Evolutionary conservation across 768 basidiomycete species (phyloP).

Genomic region (Lactarius akahatsu): DNA sequence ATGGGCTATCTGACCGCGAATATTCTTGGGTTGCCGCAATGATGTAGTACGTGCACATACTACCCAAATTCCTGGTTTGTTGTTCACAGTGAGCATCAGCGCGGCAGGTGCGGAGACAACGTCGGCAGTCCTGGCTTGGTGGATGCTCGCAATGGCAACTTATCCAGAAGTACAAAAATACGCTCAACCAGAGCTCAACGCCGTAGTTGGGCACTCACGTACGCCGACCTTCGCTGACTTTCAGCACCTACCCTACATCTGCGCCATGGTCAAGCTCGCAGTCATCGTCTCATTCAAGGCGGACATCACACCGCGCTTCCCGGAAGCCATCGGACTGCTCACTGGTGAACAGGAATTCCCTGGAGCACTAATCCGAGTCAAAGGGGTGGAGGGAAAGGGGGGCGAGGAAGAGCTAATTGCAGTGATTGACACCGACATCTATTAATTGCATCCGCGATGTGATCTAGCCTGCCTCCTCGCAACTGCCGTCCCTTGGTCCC

Average conservation of each 20-base stretch:
- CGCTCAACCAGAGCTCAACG: slow-evolving; percentile 19
- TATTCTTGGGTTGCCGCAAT: not conserved
- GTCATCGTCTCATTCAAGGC: slow-evolving; percentile 7
- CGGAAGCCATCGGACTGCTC: slow-evolving; percentile 4
- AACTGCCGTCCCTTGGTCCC: too few species aligned
- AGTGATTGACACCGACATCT: too few species aligned
- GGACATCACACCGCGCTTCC: slow-evolving; percentile 3
- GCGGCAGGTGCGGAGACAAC: slow-evolving; percentile 12
- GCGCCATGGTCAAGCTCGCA: slow-evolving; percentile 21
- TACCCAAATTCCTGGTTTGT: not conserved
- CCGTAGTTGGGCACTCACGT: slow-evolving; percentile 18
- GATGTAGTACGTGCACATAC: slow-evolving; percentile 3
- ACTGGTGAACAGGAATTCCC: slow-evolving; percentile 7
- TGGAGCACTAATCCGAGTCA: slow-evolving; percentile 30
- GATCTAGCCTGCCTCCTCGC: too few species aligned
- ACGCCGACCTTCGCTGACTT: slow-evolving; percentile 24
- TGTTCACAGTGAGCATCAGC: not conserved
- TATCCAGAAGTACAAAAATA: slow-evolving; percentile 8
- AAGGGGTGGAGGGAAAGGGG: too few species aligned
- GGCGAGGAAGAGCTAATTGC: too few species aligned
- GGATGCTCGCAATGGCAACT: slow-evolving; percentile 14
- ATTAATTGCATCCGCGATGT: too few species aligned
- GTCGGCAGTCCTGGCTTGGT: slow-evolving; percentile 10
- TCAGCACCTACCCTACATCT: slow-evolving; percentile 19
- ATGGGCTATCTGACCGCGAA: slow-evolving; percentile 5